Evolutionary conservation across 345 rosid species (phyloP), one percentile per base, ranked within the genome.

Genomic region (Passiflora organensis): DNA sequence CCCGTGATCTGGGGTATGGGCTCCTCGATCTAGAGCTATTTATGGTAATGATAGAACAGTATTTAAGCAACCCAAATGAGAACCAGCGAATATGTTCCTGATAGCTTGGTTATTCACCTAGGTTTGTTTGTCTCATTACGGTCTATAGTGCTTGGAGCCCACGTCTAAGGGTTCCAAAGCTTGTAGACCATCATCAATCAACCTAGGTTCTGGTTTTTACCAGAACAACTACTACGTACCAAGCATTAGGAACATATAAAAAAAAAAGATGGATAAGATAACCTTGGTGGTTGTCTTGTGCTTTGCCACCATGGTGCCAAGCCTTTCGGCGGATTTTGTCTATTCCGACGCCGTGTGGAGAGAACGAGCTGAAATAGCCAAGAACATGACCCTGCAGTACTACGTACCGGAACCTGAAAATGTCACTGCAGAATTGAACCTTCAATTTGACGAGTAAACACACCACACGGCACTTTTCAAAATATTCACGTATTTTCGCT

Each of bases 341-440:
- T 15, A 51, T 6, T 66, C 25, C 37, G 86, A 78, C 21, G 73
- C 68, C 8, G 67, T 68, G 10, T 79, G 87, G 84, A 24, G 51
- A 50, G 38, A 62, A 13, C 63, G 84, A 10, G 75, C 70, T 0
- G 65, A 70, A 22, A 65, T 72, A 32, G 74, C 87, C 38, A 48
- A 46, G 63, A 60, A 74, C 13, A 47, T 54, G 3, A 52, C 75
- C 48, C 13, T 63, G 12, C 47, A 57, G 13, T 74, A 77, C 25
- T 76, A 69, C 16, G 45, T 71, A 0, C 56, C 72, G 0, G 10
- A 46, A 53, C 83, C 83, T 0, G 46, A 32, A 25, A 36, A 52
- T 0, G 72, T 76, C 53, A 53, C 68, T 23, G 39, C 34, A 0
- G 53, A 51, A 32, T 47, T 73, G 21, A 73, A 81, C 34, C 34